A percentile compares a stretch with the other conserved stretches of the same genome.
Conservation (phyloP, 129 eudicot species). For the Kitagawia praeruptora region DNA sequence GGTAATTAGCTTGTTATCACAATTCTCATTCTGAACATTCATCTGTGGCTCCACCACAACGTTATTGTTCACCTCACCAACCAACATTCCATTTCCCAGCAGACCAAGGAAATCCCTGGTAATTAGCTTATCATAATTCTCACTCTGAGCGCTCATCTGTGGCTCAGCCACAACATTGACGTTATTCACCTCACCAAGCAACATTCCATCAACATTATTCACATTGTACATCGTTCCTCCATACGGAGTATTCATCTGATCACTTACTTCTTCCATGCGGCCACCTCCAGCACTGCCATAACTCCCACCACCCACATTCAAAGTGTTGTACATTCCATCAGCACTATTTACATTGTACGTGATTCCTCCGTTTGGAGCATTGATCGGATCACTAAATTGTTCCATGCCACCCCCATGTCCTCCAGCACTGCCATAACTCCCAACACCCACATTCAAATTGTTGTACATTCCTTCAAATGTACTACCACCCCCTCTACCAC, state of each 20-base stretch:
- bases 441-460: not conserved
- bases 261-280: slow-evolving; percentile 4
- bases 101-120: slow-evolving; percentile 49
- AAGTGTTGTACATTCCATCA: slow-evolving; percentile 3
- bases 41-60: not conserved
- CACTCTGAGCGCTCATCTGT: not conserved
- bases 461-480: slow-evolving; percentile 16
- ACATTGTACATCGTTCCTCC: not conserved
- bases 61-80: not conserved
- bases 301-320: not conserved
- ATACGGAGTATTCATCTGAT: not conserved
- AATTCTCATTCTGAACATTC: not conserved
- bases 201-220: not conserved
- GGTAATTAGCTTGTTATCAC: slow-evolving; percentile 6
- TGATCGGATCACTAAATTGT: not conserved
- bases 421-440: not conserved
- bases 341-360: not conserved
- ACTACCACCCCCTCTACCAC: not conserved
- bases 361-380: not conserved
- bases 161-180: not conserved
- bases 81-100: slow-evolving; percentile 26
- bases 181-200: slow-evolving; percentile 1
- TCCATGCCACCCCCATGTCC: slow-evolving; percentile 6
- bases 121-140: not conserved
- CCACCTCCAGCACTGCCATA: slow-evolving; percentile 5